Evolutionary conservation across 2,329 filamentous ascomycete genomes (phyloP).

Genomic region (Diplodia corticola): DNA sequence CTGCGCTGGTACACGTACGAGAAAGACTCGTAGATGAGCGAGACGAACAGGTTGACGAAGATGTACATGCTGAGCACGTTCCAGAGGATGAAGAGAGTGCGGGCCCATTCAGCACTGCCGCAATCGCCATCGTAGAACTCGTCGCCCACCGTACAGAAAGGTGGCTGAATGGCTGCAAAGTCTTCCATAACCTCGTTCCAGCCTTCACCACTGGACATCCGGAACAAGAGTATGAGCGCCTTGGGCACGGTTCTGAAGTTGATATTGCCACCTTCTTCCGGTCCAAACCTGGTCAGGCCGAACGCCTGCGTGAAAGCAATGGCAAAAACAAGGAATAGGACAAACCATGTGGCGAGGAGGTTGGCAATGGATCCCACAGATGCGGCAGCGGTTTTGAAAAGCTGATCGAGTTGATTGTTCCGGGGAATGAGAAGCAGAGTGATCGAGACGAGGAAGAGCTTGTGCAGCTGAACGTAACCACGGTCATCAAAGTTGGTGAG

Average conservation of each 20-base stretch:
- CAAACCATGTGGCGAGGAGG: conserved; percentile 92
- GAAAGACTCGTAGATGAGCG: conserved; percentile 98
- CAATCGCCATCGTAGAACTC: conserved; percentile 89
- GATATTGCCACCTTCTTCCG: conserved; percentile 70
- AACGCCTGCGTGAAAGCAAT: conserved; percentile 97
- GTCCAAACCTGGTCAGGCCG: conserved; percentile 85
- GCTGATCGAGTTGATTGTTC: conserved; percentile 94
- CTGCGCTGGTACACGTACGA: conserved; percentile 98
- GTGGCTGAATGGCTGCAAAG: conserved; percentile 75
- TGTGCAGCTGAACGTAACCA: conserved; percentile 80
- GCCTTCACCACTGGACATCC: conserved; percentile 89
- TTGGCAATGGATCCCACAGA: conserved; percentile 90
- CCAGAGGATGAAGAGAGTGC: conserved; percentile 90
- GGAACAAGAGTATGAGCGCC: conserved; percentile 87
- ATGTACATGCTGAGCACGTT: conserved; percentile 99
- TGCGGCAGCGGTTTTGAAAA: conserved; percentile 97
- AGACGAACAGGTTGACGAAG: conserved; percentile 97
- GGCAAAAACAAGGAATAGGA: conserved; percentile 92
- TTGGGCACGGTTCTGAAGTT: conserved; percentile 96
- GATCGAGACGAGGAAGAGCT: conserved; percentile 88
- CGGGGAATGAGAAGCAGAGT: conserved; percentile 88
- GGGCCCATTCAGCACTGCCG: conserved; percentile 85
- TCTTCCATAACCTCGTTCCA: conserved; percentile 99
- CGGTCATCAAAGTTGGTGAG: conserved; percentile 58
- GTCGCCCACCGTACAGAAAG: conserved; percentile 71